Base-by-base conservation (phyloP, 2,329 filamentous ascomycete species). In the Cladosporium sphaerospermum region DNA sequence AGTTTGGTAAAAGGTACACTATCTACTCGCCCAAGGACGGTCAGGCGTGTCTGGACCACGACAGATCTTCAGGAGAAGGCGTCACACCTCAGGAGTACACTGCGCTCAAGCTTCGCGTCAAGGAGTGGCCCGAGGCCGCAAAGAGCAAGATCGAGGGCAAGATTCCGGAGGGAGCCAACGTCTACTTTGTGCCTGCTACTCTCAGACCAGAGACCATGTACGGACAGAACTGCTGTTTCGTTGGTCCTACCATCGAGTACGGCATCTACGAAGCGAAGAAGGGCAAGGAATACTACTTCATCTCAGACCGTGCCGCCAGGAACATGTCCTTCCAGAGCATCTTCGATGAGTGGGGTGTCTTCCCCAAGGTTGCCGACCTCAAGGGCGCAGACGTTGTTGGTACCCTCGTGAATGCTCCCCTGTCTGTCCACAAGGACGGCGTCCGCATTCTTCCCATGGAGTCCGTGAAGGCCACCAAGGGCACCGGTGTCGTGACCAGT, bases 161-260 rank as follows among this genome's bases (percentile, higher is more conserved):
- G 74, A 74, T 97, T 3, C 88, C 92, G 5, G 79, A 84, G 34
- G 83, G 81, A 59, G 85, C 88, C 43, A 86, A 86, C 57, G 85
- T 96, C 53, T 97, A 86, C 75, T 86, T 97, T 64, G 83, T 97
- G 10, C 88, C 93, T 10, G 93, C 93, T 13, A 97, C 93, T 52
- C 80, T 99, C 57, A 81, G 93, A 57, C 89, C 93, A 2, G 93
- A 99, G 77, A 99, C 93, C 34, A 97, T 99, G 92, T 99, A 97
- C 68, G 95, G 95, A 39, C 93, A 97, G 72, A 95, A 85, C 3
- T 95, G 89, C 74, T 96, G 91, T 70, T 99, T 97, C 63, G 89
- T 99, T 45, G 89, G 90, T 3, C 92, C 93, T 9, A 88, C 86
- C 67, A 86, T 97, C 65, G 82, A 78, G 42, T 99, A 99, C 65